Evolutionary conservation across 176 grass and related monocot species (phyloP).

Genomic region (Tuctoria greenei): DNA sequence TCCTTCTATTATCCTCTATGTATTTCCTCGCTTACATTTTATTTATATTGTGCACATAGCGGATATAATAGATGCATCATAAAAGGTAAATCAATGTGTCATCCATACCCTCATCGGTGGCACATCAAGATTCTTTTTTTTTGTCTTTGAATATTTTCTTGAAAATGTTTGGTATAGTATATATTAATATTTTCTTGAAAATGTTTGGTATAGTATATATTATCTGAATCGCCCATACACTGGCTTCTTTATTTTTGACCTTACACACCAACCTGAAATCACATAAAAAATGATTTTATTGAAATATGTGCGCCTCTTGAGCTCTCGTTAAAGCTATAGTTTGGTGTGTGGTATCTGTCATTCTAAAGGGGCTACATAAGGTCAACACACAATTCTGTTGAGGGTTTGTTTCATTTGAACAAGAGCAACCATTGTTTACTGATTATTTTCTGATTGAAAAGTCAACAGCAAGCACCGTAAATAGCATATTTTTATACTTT

Average conservation of each 20-base stretch:
- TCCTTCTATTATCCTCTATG: background rate
- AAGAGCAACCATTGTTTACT: constrained; percentile 9
- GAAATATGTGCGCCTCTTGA: constrained; percentile 32
- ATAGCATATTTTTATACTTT: background rate
- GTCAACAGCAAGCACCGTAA: background rate
- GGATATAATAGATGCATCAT: background rate
- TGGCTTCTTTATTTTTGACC: constrained; percentile 20
- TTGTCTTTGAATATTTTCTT: constrained; percentile 25
- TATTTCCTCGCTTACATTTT: background rate
- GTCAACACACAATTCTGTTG: background rate
- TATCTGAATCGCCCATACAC: constrained; percentile 14
- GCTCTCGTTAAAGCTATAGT: constrained; percentile 17
- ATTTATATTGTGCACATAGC: background rate
- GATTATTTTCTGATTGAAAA: constrained; percentile 6
- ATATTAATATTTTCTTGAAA: constrained; percentile 44
- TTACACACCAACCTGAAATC: constrained; percentile 4
- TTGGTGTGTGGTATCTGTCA: constrained; percentile 12
- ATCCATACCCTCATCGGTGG: constrained; percentile 9
- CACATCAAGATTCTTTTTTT: constrained; percentile 13
- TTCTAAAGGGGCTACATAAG: constrained; percentile 5
- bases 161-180: constrained; percentile 31
- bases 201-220: constrained; percentile 43
- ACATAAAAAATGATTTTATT: background rate
- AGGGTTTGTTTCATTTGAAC: constrained; percentile 38
- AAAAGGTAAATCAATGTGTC: background rate